Base-by-base conservation (phyloP, 257 asterid species). In the Verbena officinalis region DNA sequence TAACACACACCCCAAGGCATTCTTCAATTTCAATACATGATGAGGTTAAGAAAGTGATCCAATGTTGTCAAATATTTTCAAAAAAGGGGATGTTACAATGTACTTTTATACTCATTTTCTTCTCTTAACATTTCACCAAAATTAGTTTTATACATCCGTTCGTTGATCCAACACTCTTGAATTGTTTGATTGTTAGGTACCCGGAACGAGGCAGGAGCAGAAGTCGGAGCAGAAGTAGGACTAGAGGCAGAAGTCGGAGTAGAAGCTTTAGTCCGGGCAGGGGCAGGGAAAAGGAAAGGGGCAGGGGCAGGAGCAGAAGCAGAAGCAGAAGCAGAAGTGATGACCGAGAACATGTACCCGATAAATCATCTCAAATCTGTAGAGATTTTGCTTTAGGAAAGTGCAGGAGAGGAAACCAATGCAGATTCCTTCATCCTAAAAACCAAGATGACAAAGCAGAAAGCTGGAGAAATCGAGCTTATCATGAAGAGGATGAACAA, bases 321-420 rank as follows among this genome's bases (percentile, higher is more conserved):
- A 77, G 85, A 44, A 77, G 83, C 42, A 72, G 81, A 65, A 80
- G 81, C 69, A 67, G 83, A 65, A 78, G 80, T 84, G 80, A 73
- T 72, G 90, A 84, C 58, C 72, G 81, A 71, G 76, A 73, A 75
- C 72, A 76, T 48, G 66, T 64, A 45, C 77, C 77, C 34, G 84
- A 80, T 45, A 77, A 69, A 58, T 71, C 86, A 64, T 71, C 87
- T 71, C 84, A 75, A 68, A 68, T 62, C 23, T 85, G 96, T 77
- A 78, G 83, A 69, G 87, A 87, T 54, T 82, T 83, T 81, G 69
- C 84, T 44, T 42, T 62, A 3, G 94, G 97, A 51, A 76, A 76
- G 57, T 85, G 91, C 80, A 73, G 84, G 74, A 87, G 86, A 68
- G 97, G 95, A 64, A 76, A 75, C 70, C 86, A 81, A 17, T 87